A percentile compares a stretch with the other conserved stretches of the same genome.
Evolutionary conservation across 306 rosid species (phyloP).

Genomic region (Spatholobus suberectus): DNA sequence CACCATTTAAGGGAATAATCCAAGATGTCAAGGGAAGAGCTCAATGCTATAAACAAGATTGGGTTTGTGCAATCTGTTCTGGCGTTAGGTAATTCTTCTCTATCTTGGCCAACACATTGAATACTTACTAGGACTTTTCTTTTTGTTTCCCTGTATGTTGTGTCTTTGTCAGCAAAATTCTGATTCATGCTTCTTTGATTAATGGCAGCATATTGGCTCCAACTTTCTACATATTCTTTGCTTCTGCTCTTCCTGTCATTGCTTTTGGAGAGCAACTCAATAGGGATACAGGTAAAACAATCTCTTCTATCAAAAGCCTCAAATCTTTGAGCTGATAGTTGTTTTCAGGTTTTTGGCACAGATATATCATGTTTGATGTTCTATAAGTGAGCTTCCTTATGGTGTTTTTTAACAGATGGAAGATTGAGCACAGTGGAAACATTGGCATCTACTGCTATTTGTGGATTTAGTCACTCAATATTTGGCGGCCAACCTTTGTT

Average conservation of each 20-base stretch:
- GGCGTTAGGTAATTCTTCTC: conserved; percentile 58
- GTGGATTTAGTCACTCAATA: conserved; percentile 87
- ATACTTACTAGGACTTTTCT: background rate
- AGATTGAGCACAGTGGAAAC: conserved; percentile 94
- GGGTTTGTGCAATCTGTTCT: conserved; percentile 62
- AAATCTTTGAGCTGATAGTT: background rate
- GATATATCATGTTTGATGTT: background rate
- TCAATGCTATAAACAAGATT: conserved; percentile 78
- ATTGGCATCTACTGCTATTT: conserved; percentile 86
- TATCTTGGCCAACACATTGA: background rate
- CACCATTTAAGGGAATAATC: conserved; percentile 67
- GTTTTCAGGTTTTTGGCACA: background rate
- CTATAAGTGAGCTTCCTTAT: conserved; percentile 7
- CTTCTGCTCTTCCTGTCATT: conserved; percentile 92
- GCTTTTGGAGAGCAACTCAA: conserved; percentile 89
- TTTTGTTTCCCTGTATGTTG: background rate
- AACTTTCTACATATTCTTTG: conserved; percentile 86
- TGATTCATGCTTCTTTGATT: conserved; percentile 14
- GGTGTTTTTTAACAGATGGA: conserved; percentile 56
- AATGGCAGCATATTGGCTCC: conserved; percentile 87
- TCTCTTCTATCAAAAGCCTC: background rate
- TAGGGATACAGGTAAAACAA: conserved; percentile 73
- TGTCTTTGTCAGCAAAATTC: background rate
- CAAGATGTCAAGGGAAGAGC: conserved; percentile 79
- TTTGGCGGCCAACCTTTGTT: conserved; percentile 95